Percentiles rank a stretch among this genome's conserved stretches.
Conservation (phyloP, 2,329 filamentous ascomycete genomes). For the Sporothrix sp. region DNA sequence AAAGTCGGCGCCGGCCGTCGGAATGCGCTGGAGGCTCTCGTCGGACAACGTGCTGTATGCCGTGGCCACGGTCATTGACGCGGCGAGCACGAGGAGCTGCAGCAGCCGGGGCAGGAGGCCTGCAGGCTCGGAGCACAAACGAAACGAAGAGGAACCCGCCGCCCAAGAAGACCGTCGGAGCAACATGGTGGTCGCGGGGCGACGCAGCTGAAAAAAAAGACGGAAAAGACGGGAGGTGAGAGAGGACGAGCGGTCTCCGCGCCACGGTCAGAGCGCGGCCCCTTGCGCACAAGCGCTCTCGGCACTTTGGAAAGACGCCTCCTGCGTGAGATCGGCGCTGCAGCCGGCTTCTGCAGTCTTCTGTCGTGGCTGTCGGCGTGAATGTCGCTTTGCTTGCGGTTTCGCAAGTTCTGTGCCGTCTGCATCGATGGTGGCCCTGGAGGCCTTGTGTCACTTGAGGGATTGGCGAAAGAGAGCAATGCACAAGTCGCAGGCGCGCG, state of each 20-base stretch:
- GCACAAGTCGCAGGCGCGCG: background rate
- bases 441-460: no score
- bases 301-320: no score
- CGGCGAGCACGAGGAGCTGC: slow-evolving; percentile 15
- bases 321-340: background rate
- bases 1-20: slow-evolving; percentile 64
- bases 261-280: no score
- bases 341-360: background rate
- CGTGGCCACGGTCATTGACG: slow-evolving; percentile 20
- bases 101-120: background rate
- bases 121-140: background rate
- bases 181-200: slow-evolving; percentile 1
- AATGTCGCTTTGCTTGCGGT: no score
- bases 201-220: background rate
- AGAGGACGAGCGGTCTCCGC: no score
- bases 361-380: background rate
- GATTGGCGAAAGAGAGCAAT: background rate
- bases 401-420: no score
- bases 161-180: background rate
- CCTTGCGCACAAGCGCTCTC: no score
- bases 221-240: background rate
- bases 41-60: slow-evolving; percentile 56
- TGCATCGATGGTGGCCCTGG: no score
- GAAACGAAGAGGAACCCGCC: background rate
- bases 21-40: slow-evolving; percentile 59